Evolutionary conservation across 192 early-diverging fungal genomes (phyloP), one percentile per base, ranked within the genome.

Genomic region (Coemansia sp.): DNA sequence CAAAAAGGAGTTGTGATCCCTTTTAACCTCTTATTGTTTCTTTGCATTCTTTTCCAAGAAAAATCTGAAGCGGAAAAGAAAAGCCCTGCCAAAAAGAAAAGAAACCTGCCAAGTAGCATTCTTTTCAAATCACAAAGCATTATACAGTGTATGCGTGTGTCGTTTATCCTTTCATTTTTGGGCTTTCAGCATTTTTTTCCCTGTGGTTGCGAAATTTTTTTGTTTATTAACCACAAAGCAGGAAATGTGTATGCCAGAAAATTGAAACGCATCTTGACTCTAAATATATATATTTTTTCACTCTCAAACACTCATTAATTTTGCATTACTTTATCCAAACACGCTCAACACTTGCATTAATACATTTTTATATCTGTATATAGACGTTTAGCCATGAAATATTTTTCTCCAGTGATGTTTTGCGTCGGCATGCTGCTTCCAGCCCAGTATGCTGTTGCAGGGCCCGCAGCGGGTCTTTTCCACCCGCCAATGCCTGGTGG

Each of bases 131-230:
- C 11, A 41, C 39, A 41, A 41, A 41, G 39, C 39, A 12, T 12
- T 9, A 41, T 41, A 41, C 22, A 1, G 22, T 28, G 22, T 28
- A 28, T 28, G 1, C 22, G 22, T 28, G 22, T 28, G 22, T 43
- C 37, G 32, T 55, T 64, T 59, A 56, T 17, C 14, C 8, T 63
- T 41, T 64, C 17, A 22, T 57, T 51, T 70, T 28, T 55, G 14
- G 18, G 52, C 52, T 70, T 15, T 43, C 54, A 54, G 28, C 34
- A 9, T 20, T 32, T 28, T 62, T 52, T 68, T 34, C n/a, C 55
- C 32, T 52, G 12, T 37, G 22, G 22, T 28, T 28, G 22, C 22
- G 22, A 28, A 28, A 28, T 28, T 28, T 28, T 28, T 28, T 28
- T 28, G 22, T 41, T 41, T 41, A 41, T 41, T 41, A 9, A 41